Evolutionary conservation across 345 rosid genomes (phyloP).

Genomic region (Eucalyptus regnans): DNA sequence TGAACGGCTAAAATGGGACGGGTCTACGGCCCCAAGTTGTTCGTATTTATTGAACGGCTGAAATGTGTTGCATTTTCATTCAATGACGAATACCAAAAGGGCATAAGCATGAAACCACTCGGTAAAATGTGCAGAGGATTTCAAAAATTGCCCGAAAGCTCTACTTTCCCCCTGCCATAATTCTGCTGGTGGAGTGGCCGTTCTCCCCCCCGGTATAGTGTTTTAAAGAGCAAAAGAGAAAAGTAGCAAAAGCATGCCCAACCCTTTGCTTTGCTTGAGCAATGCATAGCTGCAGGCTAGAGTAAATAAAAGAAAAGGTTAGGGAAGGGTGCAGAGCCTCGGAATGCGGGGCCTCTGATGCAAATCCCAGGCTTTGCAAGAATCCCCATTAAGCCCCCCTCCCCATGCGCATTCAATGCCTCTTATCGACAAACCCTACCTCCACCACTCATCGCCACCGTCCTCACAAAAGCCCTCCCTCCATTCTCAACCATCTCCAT

Average conservation of each 20-base stretch:
- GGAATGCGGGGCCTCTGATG: neutral
- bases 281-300: neutral
- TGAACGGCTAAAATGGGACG: neutral
- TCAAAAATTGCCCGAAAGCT: neutral
- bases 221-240: neutral
- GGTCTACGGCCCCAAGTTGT: neutral
- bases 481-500: neutral
- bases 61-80: neutral
- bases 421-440: slow-evolving; percentile 3
- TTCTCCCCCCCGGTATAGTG: neutral
- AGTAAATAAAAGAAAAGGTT: neutral
- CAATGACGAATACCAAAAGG: neutral
- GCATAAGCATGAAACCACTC: neutral
- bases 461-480: neutral
- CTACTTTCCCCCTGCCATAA: neutral
- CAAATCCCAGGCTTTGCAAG: neutral
- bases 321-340: neutral
- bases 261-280: neutral
- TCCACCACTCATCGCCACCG: neutral
- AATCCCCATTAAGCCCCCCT: neutral
- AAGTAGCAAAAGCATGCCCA: neutral
- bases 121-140: neutral
- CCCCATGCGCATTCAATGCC: slow-evolving; percentile 13
- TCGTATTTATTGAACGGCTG: neutral
- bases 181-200: neutral